Evolutionary conservation across 306 rosid species (phyloP), one percentile per base, ranked within the genome.

Genomic region (Carpinus fangiana): DNA sequence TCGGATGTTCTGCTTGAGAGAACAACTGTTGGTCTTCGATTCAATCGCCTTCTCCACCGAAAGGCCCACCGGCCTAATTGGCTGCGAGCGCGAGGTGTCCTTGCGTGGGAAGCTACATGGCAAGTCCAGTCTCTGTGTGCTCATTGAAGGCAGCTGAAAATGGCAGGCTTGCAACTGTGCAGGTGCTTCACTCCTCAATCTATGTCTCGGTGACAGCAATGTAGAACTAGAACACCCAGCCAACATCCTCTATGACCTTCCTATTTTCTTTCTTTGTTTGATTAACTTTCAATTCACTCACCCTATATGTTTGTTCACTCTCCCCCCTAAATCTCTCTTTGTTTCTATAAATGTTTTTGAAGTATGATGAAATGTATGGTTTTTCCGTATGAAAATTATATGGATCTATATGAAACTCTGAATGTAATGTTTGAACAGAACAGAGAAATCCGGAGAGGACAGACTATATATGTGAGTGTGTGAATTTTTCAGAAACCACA

Each of bases 181-280:
- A 56, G 90, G 80, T 75, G 89, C 88, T 95, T 96, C 99, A 80
- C 90, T 96, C 87, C 97, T 96, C 89, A 96, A 88, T 90, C 97
- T 93, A 82, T 96, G 98, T 85, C 97, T 93, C 23, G 99, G 99
- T 82, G 98, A 96, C 90, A 91, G 88, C 94, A 96, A 86, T 89
- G 98, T 84, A 74, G 98, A 90, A 87, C 99, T 91, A 85, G 99
- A 96, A 80, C 98, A 96, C 93, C 99, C 98, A 78, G 99, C 99
- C 99, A 96, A 96, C 99, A 96, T 96, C 82, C 88, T 93, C 91
- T 95, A 85, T 20, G 72, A 69, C 70, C 74, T 80, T 81, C 86
- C 88, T 41, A 70, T 69, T 72, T 85, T 73, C 76, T 82, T 73
- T 77, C 53, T 41, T 84, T 69, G 65, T 72, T 54, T 68, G 1